Conservation (phyloP, 2,329 filamentous ascomycete species). For the Aspergillus sp. region DNA sequence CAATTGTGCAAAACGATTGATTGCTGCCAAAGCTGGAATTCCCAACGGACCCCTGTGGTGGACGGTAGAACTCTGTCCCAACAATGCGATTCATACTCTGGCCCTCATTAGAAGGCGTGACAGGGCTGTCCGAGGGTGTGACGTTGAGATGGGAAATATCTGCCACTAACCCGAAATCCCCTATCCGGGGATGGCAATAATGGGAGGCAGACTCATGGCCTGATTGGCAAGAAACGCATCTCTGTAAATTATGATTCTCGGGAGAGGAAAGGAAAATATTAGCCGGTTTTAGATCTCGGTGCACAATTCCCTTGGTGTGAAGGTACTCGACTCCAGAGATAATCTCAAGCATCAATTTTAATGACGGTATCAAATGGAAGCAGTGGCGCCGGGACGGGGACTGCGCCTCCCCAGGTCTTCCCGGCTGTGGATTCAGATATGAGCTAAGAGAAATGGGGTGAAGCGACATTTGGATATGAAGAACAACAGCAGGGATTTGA, state of each 20-base stretch:
- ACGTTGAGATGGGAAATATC: conserved; percentile 43
- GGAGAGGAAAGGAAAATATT: conserved; percentile 60
- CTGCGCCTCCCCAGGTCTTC: conserved; percentile 7
- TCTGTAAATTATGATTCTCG: conserved; percentile 43
- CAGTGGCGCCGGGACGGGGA: conserved; percentile 47
- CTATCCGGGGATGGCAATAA: conserved; percentile 57
- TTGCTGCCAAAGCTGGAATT: conserved; percentile 4
- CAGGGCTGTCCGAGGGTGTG: conserved; percentile 11
- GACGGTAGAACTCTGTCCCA: conserved; percentile 60
- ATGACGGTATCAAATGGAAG: conserved; percentile 55
- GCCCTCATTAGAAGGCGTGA: conserved; percentile 14
- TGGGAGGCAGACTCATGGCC: conserved; percentile 21
- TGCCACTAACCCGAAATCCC: conserved; percentile 63
- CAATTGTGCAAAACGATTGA: conserved; percentile 25
- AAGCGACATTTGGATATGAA: conserved; percentile 66
- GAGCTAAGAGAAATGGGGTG: conserved; percentile 59
- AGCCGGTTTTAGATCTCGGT: conserved; percentile 64
- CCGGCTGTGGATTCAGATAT: conserved; percentile 46
- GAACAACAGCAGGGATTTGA: conserved; percentile 39
- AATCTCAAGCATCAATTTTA: conserved; percentile 55
- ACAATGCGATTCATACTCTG: conserved; percentile 41
- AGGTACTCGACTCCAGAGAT: conserved; percentile 62
- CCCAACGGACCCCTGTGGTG: conserved; percentile 26
- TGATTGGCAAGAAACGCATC: conserved; percentile 42
- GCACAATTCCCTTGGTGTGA: conserved; percentile 56